Evolutionary conservation across 2,329 filamentous ascomycete genomes (phyloP), one percentile per base, ranked within the genome.

Genomic region (Aspergillus persii): DNA sequence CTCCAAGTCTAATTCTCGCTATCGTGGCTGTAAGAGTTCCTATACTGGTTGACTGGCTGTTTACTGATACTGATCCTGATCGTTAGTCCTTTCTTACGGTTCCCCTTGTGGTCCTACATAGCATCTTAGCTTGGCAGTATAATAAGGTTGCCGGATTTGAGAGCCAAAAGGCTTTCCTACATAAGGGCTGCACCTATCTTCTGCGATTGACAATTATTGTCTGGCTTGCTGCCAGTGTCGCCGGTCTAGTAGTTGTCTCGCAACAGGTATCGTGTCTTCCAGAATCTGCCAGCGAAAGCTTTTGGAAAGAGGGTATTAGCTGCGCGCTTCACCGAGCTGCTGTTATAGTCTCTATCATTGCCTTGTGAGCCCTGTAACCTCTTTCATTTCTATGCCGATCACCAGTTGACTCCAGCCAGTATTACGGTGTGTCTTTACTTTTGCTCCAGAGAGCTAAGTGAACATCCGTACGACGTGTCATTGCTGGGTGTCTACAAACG

Each of bases 81-180:
- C n/a, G 6, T 15, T 23, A 77, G 73, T 73, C 72, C 3, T 73
- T 74, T 30, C 61, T 74, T n/a, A 73, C 74, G 0, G 65, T 77
- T 1, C 72, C 74, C 1, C 69, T 77, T 27, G 67, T 75, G 15
- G 63, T 64, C 27, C 63, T 77, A 5, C 75, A 77, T 50, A 75
- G 73, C 26, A 62, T 77, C n/a, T 69, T 77, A 36, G 74, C 74
- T 3, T 75, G 73, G 73, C 72, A 76, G 52, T 74, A 74, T 53
- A 73, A 72, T 48, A 70, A 68, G 18, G 69, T 72, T 5, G 59
- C 63, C 15, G 69, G 70, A 15, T 70, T 71, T 57, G 67, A 65
- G 27, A 61, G 66, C 8, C 70, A 71, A 30, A 76, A 73, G 50
- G 68, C 67, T 3, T 61, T 68, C 2, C 56, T 77, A n/a, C 68